Base-by-base conservation (phyloP, 2,329 filamentous ascomycete species). In the Tolypocladium ophioglossoides region DNA sequence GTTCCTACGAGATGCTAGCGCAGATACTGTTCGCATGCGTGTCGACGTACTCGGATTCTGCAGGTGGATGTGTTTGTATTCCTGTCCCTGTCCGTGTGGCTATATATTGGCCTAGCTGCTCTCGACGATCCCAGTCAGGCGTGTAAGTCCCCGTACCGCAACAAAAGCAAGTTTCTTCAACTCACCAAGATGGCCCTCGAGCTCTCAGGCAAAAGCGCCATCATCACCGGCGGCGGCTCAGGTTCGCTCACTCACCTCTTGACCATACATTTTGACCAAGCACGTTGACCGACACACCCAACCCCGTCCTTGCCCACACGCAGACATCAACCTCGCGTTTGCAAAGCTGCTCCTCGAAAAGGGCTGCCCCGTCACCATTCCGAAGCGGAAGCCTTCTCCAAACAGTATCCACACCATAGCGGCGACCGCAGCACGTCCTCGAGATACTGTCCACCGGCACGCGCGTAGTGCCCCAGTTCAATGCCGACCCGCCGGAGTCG, bases 311-410 rank as follows among this genome's bases (percentile, higher is more conserved):
- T 7, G 3, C 1, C 2, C 34, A 16, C 34, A 6, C 8, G 12
- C 16, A 72, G 69, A 70, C 34, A 72, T 73, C 54, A 69, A 66
- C 58, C 65, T 71, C 12, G 64, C 61, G 37, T 70, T 73, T 55
- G 63, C 65, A 41, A 57, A 60, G n/a, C 56, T 68, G 4, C 63
- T 73, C 2, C 63, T 72, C 37, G 54, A 56, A 6, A 62, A 63
- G n/a, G 68, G 67, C 53, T 72, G 65, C 57, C 71, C 70, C 10
- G 68, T 72, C 47, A 54, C 72, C 24, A 63, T 72, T 61, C 67
- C 18, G 68, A 70, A 53, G 68, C 70, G 12, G 60, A 66, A 46
- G 54, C 61, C 12, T 59, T 72, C 10, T 52, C 71, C 20, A 54
- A 56, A 7, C 54, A 66, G 38, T 68, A 69, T 50, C 64, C 66